These are phyloP conservation scores for Lasiosphaeria ovina DNA, from an alignment of 495 filamentous ascomycete genomes.

Conservation along the genomic window DNA sequence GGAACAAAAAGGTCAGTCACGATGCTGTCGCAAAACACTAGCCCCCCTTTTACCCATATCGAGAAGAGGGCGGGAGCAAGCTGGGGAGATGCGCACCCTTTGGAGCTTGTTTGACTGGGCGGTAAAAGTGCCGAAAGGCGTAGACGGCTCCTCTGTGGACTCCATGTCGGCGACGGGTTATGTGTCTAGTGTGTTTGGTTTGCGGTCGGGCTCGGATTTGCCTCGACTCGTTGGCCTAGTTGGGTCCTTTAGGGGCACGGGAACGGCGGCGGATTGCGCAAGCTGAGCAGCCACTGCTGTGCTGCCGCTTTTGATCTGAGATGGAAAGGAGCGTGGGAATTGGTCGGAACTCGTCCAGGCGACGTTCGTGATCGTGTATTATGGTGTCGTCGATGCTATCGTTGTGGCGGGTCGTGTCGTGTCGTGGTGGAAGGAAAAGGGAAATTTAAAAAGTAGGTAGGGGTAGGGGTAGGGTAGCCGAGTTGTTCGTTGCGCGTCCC, in stretches of 20 bases:
- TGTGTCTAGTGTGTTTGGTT: not conserved
- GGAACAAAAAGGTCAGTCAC: conserved; percentile 7
- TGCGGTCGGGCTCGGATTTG: not conserved
- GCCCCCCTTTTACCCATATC: not conserved
- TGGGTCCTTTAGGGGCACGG: not conserved
- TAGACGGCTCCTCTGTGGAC: conserved; percentile 24
- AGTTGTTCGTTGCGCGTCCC: conserved; percentile 11
- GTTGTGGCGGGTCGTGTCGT: not conserved
- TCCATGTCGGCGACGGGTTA: conserved; percentile 23
- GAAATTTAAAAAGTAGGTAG: conserved; percentile 2
- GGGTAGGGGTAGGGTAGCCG: not conserved
- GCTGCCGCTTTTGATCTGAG: not conserved
- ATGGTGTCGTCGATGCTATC: not conserved
- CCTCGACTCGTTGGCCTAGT: not conserved
- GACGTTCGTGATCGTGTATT: not conserved
- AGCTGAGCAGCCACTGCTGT: not conserved
- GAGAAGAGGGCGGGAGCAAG: conserved; percentile 1
- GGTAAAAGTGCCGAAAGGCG: conserved; percentile 33
- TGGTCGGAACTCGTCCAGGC: too few relatives aligned
- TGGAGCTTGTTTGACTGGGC: conserved; percentile 38
- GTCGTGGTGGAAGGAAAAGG: not conserved
- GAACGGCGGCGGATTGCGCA: not conserved
- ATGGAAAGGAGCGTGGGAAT: not conserved
- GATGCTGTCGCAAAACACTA: not conserved
- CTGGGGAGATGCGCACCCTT: conserved; percentile 34